Base-by-base conservation (phyloP, 2,329 filamentous ascomycete species). In the Fusarium sp. region DNA sequence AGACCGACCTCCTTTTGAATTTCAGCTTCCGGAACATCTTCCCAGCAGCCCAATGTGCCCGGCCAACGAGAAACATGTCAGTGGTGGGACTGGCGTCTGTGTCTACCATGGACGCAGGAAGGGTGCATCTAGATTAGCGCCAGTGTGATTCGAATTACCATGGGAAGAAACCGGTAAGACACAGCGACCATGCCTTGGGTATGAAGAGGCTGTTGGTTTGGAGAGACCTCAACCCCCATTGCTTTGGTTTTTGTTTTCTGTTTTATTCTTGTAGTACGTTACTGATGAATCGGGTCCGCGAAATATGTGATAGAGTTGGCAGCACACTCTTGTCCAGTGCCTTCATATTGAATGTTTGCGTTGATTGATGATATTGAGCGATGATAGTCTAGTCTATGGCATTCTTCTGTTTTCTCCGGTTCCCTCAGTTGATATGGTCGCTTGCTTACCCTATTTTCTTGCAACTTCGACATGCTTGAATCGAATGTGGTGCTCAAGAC, bases 1-100 rank as follows among this genome's bases (percentile, higher is more conserved):
- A 30, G 61, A 59, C 24, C 31, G 71, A 14, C 62, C 60, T 28
- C 57, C 67, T 9, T 88, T 89, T 63, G 79, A 85, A 53, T 87
- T 89, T 65, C 82, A 87, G 51, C 69, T 88, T 16, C 85, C 86
- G 4, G 85, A 88, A 68, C 87, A 89, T 68, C 78, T 87, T 13
- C 85, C 86, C 36, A 85, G 70, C 63, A 88, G 86, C 72, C 86
- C 86, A 22, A 82, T 87, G 79, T 89, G 87, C 61, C 87, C 87
- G 6, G 79, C 85, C 14, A 87, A 88, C 75, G 77, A 78, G 47
- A 83, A 81, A 44, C 83, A 86, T 61, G 75, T 75, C 58, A 83
- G 82, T 20, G 81, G 83, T n/a, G 85, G 86, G 9, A 83, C 80
- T 11, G 86, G 85, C 0, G 66, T 88, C 7, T 89, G 87, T 61